Conservation (phyloP, 805 yeast species). For the Priceomyces carsonii region DNA sequence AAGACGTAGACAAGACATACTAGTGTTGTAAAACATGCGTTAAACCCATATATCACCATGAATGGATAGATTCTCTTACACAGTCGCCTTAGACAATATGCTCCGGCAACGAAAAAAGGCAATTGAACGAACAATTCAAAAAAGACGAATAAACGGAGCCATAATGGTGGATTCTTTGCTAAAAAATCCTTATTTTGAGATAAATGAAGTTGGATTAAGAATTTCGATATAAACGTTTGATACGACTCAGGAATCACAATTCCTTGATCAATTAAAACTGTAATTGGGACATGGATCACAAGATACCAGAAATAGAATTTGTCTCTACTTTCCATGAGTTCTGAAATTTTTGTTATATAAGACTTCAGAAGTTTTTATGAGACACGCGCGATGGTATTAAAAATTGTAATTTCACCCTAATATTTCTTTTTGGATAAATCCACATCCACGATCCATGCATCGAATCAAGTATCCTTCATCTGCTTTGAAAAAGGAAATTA, state of each 20-base stretch:
- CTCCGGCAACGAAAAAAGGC: conserved; percentile 67
- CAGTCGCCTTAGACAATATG: conserved; percentile 18
- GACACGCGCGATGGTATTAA: too few relatives aligned
- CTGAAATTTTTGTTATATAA: too few relatives aligned
- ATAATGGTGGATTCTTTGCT: conserved; percentile 56
- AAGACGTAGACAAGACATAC: conserved; percentile 63
- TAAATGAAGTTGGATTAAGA: conserved; percentile 60
- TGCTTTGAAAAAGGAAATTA: too few relatives aligned
- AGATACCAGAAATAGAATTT: conserved; percentile 52
- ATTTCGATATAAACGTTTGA: conserved; percentile 49
- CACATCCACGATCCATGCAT: too few relatives aligned
- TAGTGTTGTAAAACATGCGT: conserved; percentile 78
- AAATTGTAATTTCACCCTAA: too few relatives aligned
- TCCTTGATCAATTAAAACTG: conserved; percentile 72
- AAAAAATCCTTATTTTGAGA: conserved; percentile 70
- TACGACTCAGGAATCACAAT: conserved; percentile 60
- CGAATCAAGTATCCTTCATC: too few relatives aligned
- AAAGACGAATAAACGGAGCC: conserved; percentile 73
- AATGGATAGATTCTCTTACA: conserved; percentile 24
- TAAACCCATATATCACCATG: conserved; percentile 71
- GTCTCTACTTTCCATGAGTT: conserved; percentile 21
- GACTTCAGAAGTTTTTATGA: too few relatives aligned
- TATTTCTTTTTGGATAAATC: too few relatives aligned
- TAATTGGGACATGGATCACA: conserved; percentile 71
- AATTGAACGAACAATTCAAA: conserved; percentile 75